Conservation (phyloP, 805 yeast species). For the Alloascoidea hylecoeti region DNA sequence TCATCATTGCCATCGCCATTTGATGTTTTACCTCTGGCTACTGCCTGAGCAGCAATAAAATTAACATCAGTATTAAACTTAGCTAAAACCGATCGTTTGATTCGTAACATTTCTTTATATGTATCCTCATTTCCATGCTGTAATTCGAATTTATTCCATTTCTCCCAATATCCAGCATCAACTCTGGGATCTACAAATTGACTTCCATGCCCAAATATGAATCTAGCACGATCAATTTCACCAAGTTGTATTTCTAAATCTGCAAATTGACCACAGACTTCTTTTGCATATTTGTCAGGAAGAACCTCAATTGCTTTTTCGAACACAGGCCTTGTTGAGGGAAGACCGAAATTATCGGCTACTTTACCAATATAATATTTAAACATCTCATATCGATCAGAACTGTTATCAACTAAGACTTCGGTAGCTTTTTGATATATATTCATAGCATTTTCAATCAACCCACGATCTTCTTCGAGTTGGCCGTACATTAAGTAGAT, state of each 20-base stretch:
- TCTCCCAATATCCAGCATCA: slow-evolving; percentile 33
- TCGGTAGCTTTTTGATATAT: slow-evolving; percentile 29
- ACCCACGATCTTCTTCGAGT: slow-evolving; percentile 45
- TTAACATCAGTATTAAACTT: slow-evolving; percentile 13
- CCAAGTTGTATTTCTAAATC: slow-evolving; percentile 35
- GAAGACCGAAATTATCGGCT: slow-evolving; percentile 22
- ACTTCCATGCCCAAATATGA: slow-evolving; percentile 40
- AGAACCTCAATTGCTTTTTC: slow-evolving; percentile 35
- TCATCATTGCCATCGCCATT: slow-evolving; percentile 1
- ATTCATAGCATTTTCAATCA: slow-evolving; percentile 31
- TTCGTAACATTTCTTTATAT: slow-evolving; percentile 59
- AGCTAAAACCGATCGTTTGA: slow-evolving; percentile 30
- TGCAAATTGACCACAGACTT: slow-evolving; percentile 38
- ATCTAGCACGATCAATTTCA: slow-evolving; percentile 49
- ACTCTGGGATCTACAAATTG: slow-evolving; percentile 22
- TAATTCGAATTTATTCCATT: slow-evolving; percentile 68
- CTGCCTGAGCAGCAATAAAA: slow-evolving; percentile 10
- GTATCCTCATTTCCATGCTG: slow-evolving; percentile 56
- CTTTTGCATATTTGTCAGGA: slow-evolving; percentile 25
- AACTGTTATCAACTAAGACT: slow-evolving; percentile 13
- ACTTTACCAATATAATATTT: slow-evolving; percentile 27
- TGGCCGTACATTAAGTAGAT: slow-evolving; percentile 42
- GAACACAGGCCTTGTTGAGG: slow-evolving; percentile 31
- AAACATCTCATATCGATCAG: slow-evolving; percentile 26
- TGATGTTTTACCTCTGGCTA: background rate